phyloP scores from a whole-genome alignment of 1,139 yeast species.

The Kurtzmaniella quercitrusa region DNA sequence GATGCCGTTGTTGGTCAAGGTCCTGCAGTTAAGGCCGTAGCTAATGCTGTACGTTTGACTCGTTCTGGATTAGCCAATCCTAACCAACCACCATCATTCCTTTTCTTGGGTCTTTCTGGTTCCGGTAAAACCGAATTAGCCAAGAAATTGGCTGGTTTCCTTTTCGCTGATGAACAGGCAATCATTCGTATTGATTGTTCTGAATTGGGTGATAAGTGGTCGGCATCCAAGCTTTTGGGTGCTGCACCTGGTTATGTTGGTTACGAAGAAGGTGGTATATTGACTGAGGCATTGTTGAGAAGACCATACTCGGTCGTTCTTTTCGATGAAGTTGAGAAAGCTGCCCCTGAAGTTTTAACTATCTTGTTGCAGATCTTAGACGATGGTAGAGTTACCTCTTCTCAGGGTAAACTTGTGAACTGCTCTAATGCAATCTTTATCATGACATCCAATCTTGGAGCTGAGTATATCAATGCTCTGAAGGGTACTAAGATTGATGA shows the following conservation, averaged over 20 bases:
- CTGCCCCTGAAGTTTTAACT: constrained; percentile 97
- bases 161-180: constrained; percentile 93
- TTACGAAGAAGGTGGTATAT: constrained; percentile 94
- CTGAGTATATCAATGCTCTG: constrained; percentile 75
- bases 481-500: constrained; percentile 61
- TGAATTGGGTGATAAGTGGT: constrained; percentile 91
- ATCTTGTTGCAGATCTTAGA: constrained; percentile 87
- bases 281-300: constrained; percentile 86
- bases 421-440: constrained; percentile 89
- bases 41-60: constrained; percentile 88
- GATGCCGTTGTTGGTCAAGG: constrained; percentile 90
- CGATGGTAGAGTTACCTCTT: constrained; percentile 93
- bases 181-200: constrained; percentile 98
- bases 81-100: constrained; percentile 90
- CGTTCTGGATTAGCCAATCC: constrained; percentile 97
- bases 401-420: constrained; percentile 89
- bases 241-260: constrained; percentile 99
- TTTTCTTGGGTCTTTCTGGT: constrained; percentile 93
- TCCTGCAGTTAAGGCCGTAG: constrained; percentile 93
- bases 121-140: constrained; percentile 98
- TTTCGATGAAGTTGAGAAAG: constrained; percentile 97
- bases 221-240: constrained; percentile 90
- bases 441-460: constrained; percentile 97
- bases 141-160: constrained; percentile 90
- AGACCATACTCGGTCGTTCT: constrained; percentile 92